Conservation (phyloP, 495 filamentous ascomycete genomes). For the Tetracladium setigerum region DNA sequence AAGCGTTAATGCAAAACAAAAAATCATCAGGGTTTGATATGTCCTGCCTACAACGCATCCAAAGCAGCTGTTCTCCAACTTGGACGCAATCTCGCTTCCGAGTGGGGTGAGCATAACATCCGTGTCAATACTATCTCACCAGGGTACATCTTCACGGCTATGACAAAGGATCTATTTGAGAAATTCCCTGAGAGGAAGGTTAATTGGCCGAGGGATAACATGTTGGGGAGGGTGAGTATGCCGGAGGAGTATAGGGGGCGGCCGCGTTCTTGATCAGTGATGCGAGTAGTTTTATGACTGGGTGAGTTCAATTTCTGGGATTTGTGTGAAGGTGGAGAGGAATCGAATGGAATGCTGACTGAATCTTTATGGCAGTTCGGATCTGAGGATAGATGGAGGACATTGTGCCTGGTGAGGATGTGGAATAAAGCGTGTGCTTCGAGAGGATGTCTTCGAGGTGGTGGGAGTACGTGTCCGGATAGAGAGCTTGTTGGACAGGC, state of each 20-base stretch:
- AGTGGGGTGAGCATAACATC: constrained; percentile 83
- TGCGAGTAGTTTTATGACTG: constrained; percentile 67
- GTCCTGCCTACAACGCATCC: constrained; percentile 82
- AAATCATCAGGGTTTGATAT: constrained; percentile 50
- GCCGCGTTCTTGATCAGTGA: constrained; percentile 50
- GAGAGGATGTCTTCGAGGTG: too few relatives aligned
- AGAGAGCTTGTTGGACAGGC: too few relatives aligned
- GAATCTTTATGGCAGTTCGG: constrained; percentile 46
- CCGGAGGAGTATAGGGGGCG: constrained; percentile 62
- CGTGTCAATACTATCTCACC: constrained; percentile 94
- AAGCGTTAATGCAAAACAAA: background rate
- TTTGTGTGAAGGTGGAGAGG: constrained; percentile 30
- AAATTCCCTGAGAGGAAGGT: constrained; percentile 50
- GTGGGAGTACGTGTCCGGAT: too few relatives aligned
- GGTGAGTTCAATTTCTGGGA: constrained; percentile 83
- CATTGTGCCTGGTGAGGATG: constrained; percentile 62
- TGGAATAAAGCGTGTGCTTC: too few relatives aligned
- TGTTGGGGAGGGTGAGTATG: constrained; percentile 53
- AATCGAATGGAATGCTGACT: constrained; percentile 59
- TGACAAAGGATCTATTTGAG: constrained; percentile 61
- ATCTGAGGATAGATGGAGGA: constrained; percentile 76
- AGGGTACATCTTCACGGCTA: constrained; percentile 84
- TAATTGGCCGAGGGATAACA: constrained; percentile 59
- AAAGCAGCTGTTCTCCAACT: constrained; percentile 87
- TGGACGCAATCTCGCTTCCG: constrained; percentile 72